Base-by-base conservation (phyloP, 129 eudicot genomes). In the Heracleum sosnowskyi region DNA sequence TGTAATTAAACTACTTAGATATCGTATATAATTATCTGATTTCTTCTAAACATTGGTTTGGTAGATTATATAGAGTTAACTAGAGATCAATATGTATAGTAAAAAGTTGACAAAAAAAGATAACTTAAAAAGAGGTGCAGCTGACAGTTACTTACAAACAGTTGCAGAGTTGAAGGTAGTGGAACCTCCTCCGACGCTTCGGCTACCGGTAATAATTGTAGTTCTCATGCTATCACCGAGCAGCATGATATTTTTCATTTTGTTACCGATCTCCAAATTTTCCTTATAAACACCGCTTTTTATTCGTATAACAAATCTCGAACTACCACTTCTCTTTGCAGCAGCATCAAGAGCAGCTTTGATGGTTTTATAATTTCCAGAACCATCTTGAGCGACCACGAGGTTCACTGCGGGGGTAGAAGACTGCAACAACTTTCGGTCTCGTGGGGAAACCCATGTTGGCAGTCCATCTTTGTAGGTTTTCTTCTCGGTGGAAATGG, bases 81-180 rank as follows among this genome's bases (percentile, higher is more conserved):
- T 53, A 17, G 62, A 22, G 2, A 53, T 20, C 7, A 53, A 11
- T 53, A 20, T 20, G 62, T 2, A 1, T 53, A 17, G 62, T 53
- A 53, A 53, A 22, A 18, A 22, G 62, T 53, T 53, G 62, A 53
- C 11, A 53, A 53, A 53, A 53, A 53, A 20, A 5, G 62, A 2
- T 53, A 53, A 53, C 62, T 53, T 53, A 5, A 20, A 51, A 51
- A 4, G 62, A 20, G 62, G 62, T 51, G 62, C 62, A 51, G 62
- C 62, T 49, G 15, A 11, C n/a, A 12, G 33, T 13, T 29, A 71
- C 75, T 72, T 72, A 72, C 76, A 33, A 72, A 40, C 51, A n/a
- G 76, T 72, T 22, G 76, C 76, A 72, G 76, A 72, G 49, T 40
- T 41, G 49, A 72, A 72, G 33, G 49, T 40, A 6, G 76, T 39